Percentiles rank a stretch among this genome's conserved stretches.
Evolutionary conservation across 2,329 filamentous ascomycete genomes (phyloP).

Genomic region (Chaetomiaceae sp.): DNA sequence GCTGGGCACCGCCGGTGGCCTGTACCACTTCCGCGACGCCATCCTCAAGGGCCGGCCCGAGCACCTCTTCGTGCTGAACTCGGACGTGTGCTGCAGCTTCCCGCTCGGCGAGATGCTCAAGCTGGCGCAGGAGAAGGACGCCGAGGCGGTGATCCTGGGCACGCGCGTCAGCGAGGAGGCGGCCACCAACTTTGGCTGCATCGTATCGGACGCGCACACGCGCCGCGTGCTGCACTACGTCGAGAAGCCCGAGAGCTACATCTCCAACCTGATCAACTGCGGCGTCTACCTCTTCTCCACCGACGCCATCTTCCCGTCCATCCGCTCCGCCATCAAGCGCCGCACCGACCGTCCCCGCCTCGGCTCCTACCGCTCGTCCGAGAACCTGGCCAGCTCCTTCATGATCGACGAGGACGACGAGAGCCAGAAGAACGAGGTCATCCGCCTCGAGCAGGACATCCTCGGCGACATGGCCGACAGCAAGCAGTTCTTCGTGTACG

Average conservation of each 20-base stretch:
- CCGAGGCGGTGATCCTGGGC: constrained; percentile 92
- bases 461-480: constrained; percentile 91
- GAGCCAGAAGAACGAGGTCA: constrained; percentile 71
- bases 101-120: constrained; percentile 92
- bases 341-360: constrained; percentile 86
- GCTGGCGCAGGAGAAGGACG: constrained; percentile 89
- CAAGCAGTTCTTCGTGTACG: constrained; percentile 96
- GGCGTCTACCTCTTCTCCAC: constrained; percentile 97
- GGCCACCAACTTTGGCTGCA: constrained; percentile 94
- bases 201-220: constrained; percentile 88
- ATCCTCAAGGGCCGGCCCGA: constrained; percentile 95
- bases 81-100: constrained; percentile 98
- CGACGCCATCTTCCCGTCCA: constrained; percentile 93
- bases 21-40: constrained; percentile 98
- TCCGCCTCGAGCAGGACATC: constrained; percentile 95
- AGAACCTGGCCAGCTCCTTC: constrained; percentile 72
- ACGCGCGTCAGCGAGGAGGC: constrained; percentile 87
- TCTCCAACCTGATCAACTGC: constrained; percentile 98
- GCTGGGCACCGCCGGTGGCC: constrained; percentile 86
- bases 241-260: constrained; percentile 96
- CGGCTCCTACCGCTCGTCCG: constrained; percentile 90
- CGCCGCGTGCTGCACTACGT: constrained; percentile 97
- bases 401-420: constrained; percentile 60
- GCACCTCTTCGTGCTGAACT: constrained; percentile 94
- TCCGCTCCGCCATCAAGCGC: constrained; percentile 90